Evolutionary conservation across 2,329 filamentous ascomycete species (phyloP), one percentile per base, ranked within the genome.

Genomic region (Penicillium occitanis): DNA sequence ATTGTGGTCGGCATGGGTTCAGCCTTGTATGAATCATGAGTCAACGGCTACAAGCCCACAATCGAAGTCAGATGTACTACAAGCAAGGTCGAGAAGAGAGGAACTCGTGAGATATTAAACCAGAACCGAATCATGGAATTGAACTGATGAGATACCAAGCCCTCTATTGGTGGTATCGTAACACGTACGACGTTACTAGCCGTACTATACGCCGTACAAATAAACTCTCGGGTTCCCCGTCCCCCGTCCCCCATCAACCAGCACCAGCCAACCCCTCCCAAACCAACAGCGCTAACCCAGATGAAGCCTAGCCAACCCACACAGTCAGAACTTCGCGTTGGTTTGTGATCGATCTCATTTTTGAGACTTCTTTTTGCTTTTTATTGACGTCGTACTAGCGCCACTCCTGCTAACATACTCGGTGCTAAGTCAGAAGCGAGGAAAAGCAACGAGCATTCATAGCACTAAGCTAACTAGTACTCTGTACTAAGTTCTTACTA

Each of bases 291-390:
- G 22, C 58, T 61, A 61, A 37, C 25, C 37, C 28, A 2, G 13
- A 61, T 30, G 5, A 28, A n/a, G 58, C 11, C 42, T 48, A 61
- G 40, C 17, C n/a, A 5, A 2, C 19, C 17, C 25, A n/a, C 14
- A 30, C 14, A 30, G 25, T 5, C 11, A 30, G 14, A 30, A 2
- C 17, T n/a, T 53, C 19, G 50, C 48, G 48, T 51, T 17, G n/a
- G 22, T 57, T 37, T 22, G 19, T 30, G 53, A 57, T 57, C n/a
- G 53, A 57, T 63, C 61, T 55, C 61, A 63, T 44, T 55, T 63
- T 63, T 63, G 61, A 19, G 61, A 50, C 22, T 40, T 37, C 22
- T 19, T 46, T 61, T 55, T 35, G 33, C 30, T 22, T 57, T 57
- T 57, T 22, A 37, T 25, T 37, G 53, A 57, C 30, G 51, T 55